Conservation (phyloP, 179 eudicot genomes). For the Nepenthes alata region DNA sequence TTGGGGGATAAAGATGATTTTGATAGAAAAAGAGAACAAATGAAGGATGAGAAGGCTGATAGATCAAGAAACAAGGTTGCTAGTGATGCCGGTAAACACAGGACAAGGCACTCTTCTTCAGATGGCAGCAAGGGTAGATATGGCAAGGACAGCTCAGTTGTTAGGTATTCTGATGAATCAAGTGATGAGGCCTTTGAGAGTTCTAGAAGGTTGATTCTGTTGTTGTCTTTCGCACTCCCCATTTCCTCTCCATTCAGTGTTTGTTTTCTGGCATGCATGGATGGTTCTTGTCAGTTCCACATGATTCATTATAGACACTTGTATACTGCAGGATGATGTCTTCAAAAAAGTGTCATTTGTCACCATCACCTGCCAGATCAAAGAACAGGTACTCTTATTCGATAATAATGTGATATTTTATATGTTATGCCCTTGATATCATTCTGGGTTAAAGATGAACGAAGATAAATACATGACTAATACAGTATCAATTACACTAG, state of each 20-base stretch:
- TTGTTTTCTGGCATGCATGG: neutral
- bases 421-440: neutral
- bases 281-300: neutral
- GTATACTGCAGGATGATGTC: slow-evolving; percentile 44
- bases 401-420: neutral
- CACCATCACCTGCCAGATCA: slow-evolving; percentile 76
- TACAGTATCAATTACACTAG: no score
- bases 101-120: slow-evolving; percentile 53
- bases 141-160: slow-evolving; percentile 33
- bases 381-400: slow-evolving; percentile 53
- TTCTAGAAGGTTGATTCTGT: slow-evolving; percentile 50
- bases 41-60: slow-evolving; percentile 48
- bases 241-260: neutral
- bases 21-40: slow-evolving; percentile 42
- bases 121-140: slow-evolving; percentile 45
- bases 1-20: slow-evolving; percentile 36
- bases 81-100: slow-evolving; percentile 51
- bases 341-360: slow-evolving; percentile 35
- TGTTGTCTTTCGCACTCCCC: no score
- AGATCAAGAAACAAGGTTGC: slow-evolving; percentile 45
- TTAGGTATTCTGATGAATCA: slow-evolving; percentile 35
- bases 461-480: no score
- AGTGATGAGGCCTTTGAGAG: slow-evolving; percentile 56
- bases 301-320: slow-evolving; percentile 9
- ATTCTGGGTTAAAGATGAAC: neutral